A percentile compares a stretch with the other conserved stretches of the same genome.
Evolutionary conservation across 192 early-diverging fungal species (phyloP).

Genomic region (Entophlyctis helioformis): DNA sequence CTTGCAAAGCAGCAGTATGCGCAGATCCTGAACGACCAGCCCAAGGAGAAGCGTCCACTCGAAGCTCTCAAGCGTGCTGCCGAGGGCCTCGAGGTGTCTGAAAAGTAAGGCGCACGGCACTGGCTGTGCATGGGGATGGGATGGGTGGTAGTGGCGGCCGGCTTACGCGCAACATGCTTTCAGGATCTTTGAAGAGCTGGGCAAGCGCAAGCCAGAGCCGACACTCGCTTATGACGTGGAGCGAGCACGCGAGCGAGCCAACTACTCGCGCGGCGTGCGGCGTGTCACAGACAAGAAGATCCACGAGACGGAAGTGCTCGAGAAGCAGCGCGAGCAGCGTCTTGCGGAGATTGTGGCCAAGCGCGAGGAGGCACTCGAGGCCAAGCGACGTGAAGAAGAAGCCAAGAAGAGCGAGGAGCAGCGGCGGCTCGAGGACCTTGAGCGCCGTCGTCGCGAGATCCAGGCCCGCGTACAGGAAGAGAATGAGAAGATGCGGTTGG

Average conservation of each 20-base stretch:
- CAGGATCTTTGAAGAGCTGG: slow-evolving; percentile 21
- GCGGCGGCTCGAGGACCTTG: too few relatives aligned
- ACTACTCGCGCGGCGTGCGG: slow-evolving; percentile 27
- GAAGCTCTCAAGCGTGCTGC: slow-evolving; percentile 43
- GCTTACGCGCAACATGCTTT: background rate
- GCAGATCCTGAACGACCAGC: slow-evolving; percentile 61
- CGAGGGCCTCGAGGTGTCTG: slow-evolving; percentile 35
- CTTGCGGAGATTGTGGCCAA: slow-evolving; percentile 16
- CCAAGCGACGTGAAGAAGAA: too few relatives aligned
- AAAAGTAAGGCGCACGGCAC: slow-evolving; percentile 14
- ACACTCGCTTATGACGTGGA: slow-evolving; percentile 21
- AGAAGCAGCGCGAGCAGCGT: slow-evolving; percentile 18
- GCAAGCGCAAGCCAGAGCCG: slow-evolving; percentile 6
- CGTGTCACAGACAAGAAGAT: slow-evolving; percentile 29
- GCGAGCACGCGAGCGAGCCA: slow-evolving; percentile 24
- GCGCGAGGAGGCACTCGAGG: too few relatives aligned
- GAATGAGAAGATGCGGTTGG: too few relatives aligned
- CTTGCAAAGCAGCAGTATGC: slow-evolving; percentile 76
- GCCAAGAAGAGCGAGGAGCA: too few relatives aligned
- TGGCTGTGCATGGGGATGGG: too few relatives aligned
- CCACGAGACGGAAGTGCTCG: slow-evolving; percentile 30
- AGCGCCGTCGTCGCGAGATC: too few relatives aligned
- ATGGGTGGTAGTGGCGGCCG: background rate
- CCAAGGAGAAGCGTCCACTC: slow-evolving; percentile 41
- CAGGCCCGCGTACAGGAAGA: too few relatives aligned